Percentiles rank a stretch among this genome's conserved stretches.
Conservation (phyloP, 306 rosid species). For the Trifolium subterraneum region DNA sequence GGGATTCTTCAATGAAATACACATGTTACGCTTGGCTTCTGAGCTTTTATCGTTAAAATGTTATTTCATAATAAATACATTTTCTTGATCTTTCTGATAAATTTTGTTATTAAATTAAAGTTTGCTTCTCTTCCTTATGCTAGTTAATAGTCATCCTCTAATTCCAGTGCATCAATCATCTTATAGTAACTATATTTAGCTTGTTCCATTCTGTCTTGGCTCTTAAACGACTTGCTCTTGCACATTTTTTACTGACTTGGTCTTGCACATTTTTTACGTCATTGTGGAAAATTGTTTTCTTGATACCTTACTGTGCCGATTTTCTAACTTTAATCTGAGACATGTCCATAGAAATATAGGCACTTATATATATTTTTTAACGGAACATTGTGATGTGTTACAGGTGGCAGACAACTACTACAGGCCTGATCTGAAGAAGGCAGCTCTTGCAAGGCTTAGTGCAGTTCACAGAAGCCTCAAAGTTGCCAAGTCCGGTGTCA, state of each 20-base stretch:
- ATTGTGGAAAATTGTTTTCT: not conserved
- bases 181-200: not conserved
- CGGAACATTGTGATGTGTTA: not conserved
- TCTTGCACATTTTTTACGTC: not conserved
- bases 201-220: not conserved
- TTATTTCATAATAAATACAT: not conserved
- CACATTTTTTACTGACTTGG: no score
- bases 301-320: not conserved
- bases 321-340: not conserved
- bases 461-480: slow-evolving; percentile 86
- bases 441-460: slow-evolving; percentile 89
- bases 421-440: slow-evolving; percentile 87
- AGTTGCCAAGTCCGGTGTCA: slow-evolving; percentile 89
- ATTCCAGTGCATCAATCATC: not conserved
- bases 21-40: slow-evolving; percentile 72
- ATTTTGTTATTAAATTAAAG: not conserved
- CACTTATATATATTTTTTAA: not conserved
- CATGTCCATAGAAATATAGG: not conserved
- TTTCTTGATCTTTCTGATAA: not conserved
- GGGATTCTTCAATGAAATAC: slow-evolving; percentile 55
- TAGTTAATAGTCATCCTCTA: not conserved
- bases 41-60: slow-evolving; percentile 41
- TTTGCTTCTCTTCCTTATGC: not conserved
- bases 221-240: no score
- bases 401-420: slow-evolving; percentile 76